Conservation (phyloP, 129 eudicot species). For the Flaveria sonorensis region DNA sequence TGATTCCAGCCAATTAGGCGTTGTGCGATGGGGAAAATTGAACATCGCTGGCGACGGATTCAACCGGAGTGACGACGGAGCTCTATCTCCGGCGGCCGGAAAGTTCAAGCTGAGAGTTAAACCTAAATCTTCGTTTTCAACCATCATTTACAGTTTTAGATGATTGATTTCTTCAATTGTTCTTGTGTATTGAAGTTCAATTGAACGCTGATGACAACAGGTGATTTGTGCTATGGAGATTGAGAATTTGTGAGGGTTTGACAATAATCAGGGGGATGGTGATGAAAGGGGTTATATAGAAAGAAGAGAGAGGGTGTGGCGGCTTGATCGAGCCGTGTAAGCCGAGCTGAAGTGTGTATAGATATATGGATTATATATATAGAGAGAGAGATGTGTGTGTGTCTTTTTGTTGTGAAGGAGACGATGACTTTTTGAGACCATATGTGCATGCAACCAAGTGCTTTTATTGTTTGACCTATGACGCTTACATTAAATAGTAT, state of each 20-base stretch:
- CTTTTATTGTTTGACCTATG: slow-evolving; percentile 46
- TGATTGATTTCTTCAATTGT: not conserved
- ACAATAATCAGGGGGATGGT: slow-evolving; percentile 18
- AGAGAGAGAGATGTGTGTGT: slow-evolving; percentile 3
- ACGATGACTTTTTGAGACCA: slow-evolving; percentile 40
- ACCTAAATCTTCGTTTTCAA: slow-evolving; percentile 58
- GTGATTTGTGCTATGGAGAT: not conserved
- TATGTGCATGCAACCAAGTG: slow-evolving; percentile 41
- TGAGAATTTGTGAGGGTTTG: slow-evolving; percentile 15
- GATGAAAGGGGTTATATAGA: slow-evolving; percentile 39
- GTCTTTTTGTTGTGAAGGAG: slow-evolving; percentile 41
- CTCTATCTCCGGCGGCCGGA: slow-evolving; percentile 24
- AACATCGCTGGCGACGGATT: slow-evolving; percentile 32
- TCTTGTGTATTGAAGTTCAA: not conserved
- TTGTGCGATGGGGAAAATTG: slow-evolving; percentile 30
- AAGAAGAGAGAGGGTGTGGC: slow-evolving; percentile 25
- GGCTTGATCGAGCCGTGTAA: slow-evolving; percentile 39
- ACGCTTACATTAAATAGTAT: slow-evolving; percentile 15
- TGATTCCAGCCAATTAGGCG: slow-evolving; percentile 46
- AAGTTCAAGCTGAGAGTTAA: slow-evolving; percentile 61
- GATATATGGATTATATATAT: too few species aligned
- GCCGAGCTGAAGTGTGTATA: slow-evolving; percentile 33
- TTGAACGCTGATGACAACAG: not conserved
- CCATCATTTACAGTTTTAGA: slow-evolving; percentile 38
- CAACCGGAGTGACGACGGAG: slow-evolving; percentile 12